phyloP scores from a whole-genome alignment of 1,139 yeast species.

The Scheffersomyces quercinus region DNA sequence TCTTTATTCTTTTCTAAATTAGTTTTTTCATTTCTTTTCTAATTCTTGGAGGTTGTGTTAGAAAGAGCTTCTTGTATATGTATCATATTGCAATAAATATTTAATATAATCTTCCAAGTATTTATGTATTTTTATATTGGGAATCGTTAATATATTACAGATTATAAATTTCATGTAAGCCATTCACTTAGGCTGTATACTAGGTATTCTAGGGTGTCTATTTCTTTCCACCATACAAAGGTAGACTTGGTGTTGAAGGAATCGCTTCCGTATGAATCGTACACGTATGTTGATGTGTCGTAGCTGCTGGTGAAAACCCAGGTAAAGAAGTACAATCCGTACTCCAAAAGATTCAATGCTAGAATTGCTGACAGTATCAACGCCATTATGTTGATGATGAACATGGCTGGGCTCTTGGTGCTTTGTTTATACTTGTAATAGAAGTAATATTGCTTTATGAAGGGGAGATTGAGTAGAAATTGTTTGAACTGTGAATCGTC shows the following conservation, averaged over 20 bases:
- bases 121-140: slow-evolving; percentile 4
- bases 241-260: slow-evolving; percentile 12
- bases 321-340: slow-evolving; percentile 14
- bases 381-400: slow-evolving; percentile 23
- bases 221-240: slow-evolving; percentile 36
- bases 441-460: slow-evolving; percentile 32
- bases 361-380: slow-evolving; percentile 24
- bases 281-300: slow-evolving; percentile 15
- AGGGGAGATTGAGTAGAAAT: slow-evolving; percentile 29
- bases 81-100: slow-evolving; percentile 3
- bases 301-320: slow-evolving; percentile 6
- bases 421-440: slow-evolving; percentile 29
- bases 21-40: slow-evolving; percentile 13
- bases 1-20: slow-evolving; percentile 12
- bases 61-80: slow-evolving; percentile 6
- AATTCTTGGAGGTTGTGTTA: slow-evolving; percentile 10
- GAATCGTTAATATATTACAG: not conserved
- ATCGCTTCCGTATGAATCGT: slow-evolving; percentile 20
- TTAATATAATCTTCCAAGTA: slow-evolving; percentile 5
- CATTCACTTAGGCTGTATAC: slow-evolving; percentile 26
- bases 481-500: slow-evolving; percentile 7
- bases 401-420: slow-evolving; percentile 19
- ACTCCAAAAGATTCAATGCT: slow-evolving; percentile 18
- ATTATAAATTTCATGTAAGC: slow-evolving; percentile 4
- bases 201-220: slow-evolving; percentile 32